Evolutionary conservation across 257 asterid genomes (phyloP).

Genomic region (Orobanche coerulescens): DNA sequence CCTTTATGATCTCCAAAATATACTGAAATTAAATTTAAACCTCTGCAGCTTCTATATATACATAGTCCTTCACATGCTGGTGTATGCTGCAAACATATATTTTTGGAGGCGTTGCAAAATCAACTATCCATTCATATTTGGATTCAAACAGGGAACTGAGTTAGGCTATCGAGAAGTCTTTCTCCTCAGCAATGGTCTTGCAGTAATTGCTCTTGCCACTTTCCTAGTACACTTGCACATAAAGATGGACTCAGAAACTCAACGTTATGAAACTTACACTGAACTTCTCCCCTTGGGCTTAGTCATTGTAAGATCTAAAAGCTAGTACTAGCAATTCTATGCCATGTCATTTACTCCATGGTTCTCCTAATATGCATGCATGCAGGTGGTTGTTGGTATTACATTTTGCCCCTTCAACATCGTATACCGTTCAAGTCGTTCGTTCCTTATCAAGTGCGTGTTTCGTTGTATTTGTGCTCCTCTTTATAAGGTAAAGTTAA

Average conservation of each 20-base stretch:
- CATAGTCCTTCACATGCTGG: slow-evolving; percentile 62
- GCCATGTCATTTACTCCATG: slow-evolving; percentile 10
- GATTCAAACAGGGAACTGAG: slow-evolving; percentile 75
- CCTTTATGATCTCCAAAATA: too few species aligned
- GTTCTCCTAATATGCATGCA: slow-evolving; percentile 8
- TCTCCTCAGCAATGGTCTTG: slow-evolving; percentile 68
- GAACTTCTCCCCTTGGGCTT: slow-evolving; percentile 72
- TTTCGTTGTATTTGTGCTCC: slow-evolving; percentile 75
- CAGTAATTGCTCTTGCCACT: slow-evolving; percentile 56
- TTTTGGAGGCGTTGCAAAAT: slow-evolving; percentile 80
- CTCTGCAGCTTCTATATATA: slow-evolving; percentile 62
- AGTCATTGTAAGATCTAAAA: slow-evolving; percentile 40
- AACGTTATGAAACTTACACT: slow-evolving; percentile 31
- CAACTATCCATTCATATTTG: slow-evolving; percentile 81
- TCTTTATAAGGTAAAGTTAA: slow-evolving; percentile 47
- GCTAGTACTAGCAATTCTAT: slow-evolving; percentile 5
- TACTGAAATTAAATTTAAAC: slow-evolving; percentile 17
- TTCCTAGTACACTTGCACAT: slow-evolving; percentile 63
- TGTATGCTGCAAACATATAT: slow-evolving; percentile 66
- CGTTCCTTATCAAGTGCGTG: slow-evolving; percentile 46
- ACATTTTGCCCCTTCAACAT: slow-evolving; percentile 57
- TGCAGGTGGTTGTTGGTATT: slow-evolving; percentile 49
- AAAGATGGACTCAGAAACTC: slow-evolving; percentile 47
- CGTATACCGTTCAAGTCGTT: slow-evolving; percentile 64
- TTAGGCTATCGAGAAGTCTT: slow-evolving; percentile 66